Evolutionary conservation across 129 eudicot species (phyloP).

Genomic region (Escallonia rubra): DNA sequence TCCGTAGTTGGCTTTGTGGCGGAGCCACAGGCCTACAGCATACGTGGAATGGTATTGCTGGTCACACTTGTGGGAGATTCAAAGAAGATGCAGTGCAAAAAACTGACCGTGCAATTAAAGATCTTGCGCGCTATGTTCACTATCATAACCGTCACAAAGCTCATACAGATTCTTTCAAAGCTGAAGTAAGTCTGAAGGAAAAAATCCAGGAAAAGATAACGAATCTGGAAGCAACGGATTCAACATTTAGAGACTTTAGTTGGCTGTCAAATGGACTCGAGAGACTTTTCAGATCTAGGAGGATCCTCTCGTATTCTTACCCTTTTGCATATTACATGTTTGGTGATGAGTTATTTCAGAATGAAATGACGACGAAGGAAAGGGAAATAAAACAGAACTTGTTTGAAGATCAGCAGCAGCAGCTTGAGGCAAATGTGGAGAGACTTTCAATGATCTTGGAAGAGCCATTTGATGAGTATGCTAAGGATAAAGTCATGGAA

Average conservation of each 20-base stretch:
- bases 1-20: neutral
- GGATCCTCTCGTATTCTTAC: conserved; percentile 6
- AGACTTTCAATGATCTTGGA: neutral
- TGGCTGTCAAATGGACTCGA: conserved; percentile 6
- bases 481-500: neutral
- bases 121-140: conserved; percentile 1
- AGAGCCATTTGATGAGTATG: conserved; percentile 1
- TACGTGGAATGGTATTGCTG: neutral
- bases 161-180: neutral
- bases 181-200: conserved; percentile 4
- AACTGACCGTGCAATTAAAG: neutral
- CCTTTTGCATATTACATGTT: conserved; percentile 13
- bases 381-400: conserved; percentile 4
- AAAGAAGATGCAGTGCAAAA: neutral
- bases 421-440: conserved; percentile 2
- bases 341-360: neutral
- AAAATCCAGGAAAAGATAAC: neutral
- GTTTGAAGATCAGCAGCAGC: conserved; percentile 14
- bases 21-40: neutral
- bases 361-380: neutral
- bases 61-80: conserved; percentile 4
- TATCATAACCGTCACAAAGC: conserved; percentile 3
- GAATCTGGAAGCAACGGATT: neutral
- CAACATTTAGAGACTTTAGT: neutral
- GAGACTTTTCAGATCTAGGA: conserved; percentile 4